Evolutionary conservation across 2,329 filamentous ascomycete species (phyloP).

Genomic region (Fusarium brevicatenulatum): DNA sequence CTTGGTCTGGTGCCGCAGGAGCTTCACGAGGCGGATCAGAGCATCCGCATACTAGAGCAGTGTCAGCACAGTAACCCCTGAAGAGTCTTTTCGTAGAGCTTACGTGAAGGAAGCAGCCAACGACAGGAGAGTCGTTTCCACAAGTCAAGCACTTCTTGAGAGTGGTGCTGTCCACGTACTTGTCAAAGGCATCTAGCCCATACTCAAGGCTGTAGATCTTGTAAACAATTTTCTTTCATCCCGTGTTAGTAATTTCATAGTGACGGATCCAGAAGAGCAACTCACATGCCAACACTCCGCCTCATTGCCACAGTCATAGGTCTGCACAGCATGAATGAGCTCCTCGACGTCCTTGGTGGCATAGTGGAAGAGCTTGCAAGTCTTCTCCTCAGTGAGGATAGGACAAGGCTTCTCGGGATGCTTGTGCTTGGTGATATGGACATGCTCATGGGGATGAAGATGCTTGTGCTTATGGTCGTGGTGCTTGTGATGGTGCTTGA

Average conservation of each 20-base stretch:
- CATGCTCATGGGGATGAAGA: slow-evolving; percentile 25
- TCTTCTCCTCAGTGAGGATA: slow-evolving; percentile 33
- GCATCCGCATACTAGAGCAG: slow-evolving; percentile 43
- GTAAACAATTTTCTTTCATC: slow-evolving; percentile 31
- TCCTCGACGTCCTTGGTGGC: slow-evolving; percentile 40
- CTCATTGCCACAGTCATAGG: slow-evolving; percentile 27
- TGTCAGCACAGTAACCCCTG: background rate
- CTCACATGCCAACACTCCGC: slow-evolving; percentile 42
- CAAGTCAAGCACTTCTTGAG: slow-evolving; percentile 41
- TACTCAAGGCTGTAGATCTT: slow-evolving; percentile 43
- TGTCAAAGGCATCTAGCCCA: slow-evolving; percentile 44
- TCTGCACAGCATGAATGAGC: slow-evolving; percentile 35
- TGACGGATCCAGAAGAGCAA: background rate
- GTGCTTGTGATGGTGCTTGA: slow-evolving; percentile 17
- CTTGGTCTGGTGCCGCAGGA: slow-evolving; percentile 40
- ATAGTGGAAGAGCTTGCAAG: slow-evolving; percentile 40
- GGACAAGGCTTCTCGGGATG: slow-evolving; percentile 29
- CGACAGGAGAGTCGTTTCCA: slow-evolving; percentile 40
- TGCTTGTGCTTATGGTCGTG: slow-evolving; percentile 26
- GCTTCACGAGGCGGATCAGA: slow-evolving; percentile 41
- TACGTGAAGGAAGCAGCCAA: slow-evolving; percentile 43
- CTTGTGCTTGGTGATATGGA: slow-evolving; percentile 25
- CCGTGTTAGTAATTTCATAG: slow-evolving; percentile 9
- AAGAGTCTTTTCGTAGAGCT: background rate
- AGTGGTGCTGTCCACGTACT: slow-evolving; percentile 41